Percentiles rank a stretch among this genome's conserved stretches.
Conservation (phyloP, 2,329 filamentous ascomycete species). For the Nannizzia gypsea region DNA sequence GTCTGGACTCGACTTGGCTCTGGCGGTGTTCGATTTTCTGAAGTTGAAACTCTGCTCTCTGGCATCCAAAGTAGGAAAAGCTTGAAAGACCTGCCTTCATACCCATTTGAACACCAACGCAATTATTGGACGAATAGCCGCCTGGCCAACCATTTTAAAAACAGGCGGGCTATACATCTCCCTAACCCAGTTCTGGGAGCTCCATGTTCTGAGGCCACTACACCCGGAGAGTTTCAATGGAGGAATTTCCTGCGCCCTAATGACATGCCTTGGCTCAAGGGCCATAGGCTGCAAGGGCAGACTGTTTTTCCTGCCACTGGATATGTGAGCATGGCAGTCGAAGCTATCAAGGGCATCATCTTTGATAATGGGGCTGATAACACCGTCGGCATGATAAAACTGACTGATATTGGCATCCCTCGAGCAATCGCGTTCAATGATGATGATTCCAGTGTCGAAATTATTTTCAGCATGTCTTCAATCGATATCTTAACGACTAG, state of each 20-base stretch:
- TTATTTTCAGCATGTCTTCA: conserved; percentile 12
- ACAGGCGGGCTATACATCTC: conserved; percentile 14
- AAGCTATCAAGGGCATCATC: conserved; percentile 17
- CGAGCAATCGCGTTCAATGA: conserved; percentile 15
- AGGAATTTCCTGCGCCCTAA: conserved; percentile 18
- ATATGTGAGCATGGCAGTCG: conserved; percentile 19
- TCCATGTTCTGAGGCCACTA: conserved; percentile 5
- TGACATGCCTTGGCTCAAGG: conserved; percentile 24
- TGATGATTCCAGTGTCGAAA: not conserved
- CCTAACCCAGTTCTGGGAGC: conserved; percentile 15
- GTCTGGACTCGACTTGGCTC: conserved; percentile 7
- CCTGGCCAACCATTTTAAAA: conserved; percentile 9
- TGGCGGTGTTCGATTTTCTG: conserved; percentile 4
- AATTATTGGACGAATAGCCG: conserved; percentile 15
- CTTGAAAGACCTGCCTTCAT: conserved; percentile 12
- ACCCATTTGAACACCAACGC: conserved; percentile 13
- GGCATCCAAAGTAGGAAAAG: not conserved
- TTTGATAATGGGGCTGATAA: not conserved
- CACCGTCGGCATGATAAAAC: conserved; percentile 12
- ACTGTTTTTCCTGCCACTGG: conserved; percentile 23
- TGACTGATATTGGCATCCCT: conserved; percentile 13
- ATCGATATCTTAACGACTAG: conserved; percentile 7
- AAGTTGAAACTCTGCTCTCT: not conserved
- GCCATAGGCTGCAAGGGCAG: conserved; percentile 22
- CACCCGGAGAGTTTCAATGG: conserved; percentile 19